A percentile compares a stretch with the other conserved stretches of the same genome.
Conservation (phyloP, 1,139 yeast genomes). For the Trichomonascaceae sp. region DNA sequence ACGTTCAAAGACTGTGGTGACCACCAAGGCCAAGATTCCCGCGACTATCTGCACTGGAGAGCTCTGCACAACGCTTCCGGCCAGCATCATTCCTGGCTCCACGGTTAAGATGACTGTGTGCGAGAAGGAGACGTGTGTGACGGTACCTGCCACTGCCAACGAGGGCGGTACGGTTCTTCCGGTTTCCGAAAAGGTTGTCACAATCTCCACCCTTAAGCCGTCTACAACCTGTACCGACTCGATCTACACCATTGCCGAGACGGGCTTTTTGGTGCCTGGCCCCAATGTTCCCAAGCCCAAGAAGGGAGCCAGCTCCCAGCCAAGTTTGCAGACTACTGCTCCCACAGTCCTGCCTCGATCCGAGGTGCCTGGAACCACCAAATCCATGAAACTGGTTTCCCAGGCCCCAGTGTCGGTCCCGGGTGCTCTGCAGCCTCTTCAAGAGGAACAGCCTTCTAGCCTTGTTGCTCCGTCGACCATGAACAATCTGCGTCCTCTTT, state of each 20-base stretch:
- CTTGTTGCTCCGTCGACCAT: conserved; percentile 1
- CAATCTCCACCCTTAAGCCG: conserved; percentile 6
- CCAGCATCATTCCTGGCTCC: conserved; percentile 4
- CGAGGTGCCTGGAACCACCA: background rate
- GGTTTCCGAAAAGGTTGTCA: conserved; percentile 4
- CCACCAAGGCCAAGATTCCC: conserved; percentile 3
- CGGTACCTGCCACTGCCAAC: conserved; percentile 5
- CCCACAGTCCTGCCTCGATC: no score
- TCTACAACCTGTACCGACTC: conserved; percentile 7
- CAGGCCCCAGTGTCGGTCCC: conserved; percentile 1
- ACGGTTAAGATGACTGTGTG: conserved; percentile 5
- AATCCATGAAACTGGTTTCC: conserved; percentile 2
- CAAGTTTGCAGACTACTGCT: no score
- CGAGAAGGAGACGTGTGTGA: conserved; percentile 3
- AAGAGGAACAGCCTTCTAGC: conserved; percentile 2
- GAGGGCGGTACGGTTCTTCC: conserved; percentile 5
- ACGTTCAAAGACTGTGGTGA: background rate
- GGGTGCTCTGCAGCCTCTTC: conserved; percentile 1
- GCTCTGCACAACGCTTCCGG: conserved; percentile 5
- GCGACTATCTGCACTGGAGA: conserved; percentile 5
- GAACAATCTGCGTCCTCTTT: no score
- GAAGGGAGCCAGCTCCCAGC: background rate
- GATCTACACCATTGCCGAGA: conserved; percentile 5
- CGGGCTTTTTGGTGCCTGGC: conserved; percentile 7
- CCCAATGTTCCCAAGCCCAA: conserved; percentile 4